Base-by-base conservation (phyloP, 495 filamentous ascomycete genomes). In the Penicillium alfredii region DNA sequence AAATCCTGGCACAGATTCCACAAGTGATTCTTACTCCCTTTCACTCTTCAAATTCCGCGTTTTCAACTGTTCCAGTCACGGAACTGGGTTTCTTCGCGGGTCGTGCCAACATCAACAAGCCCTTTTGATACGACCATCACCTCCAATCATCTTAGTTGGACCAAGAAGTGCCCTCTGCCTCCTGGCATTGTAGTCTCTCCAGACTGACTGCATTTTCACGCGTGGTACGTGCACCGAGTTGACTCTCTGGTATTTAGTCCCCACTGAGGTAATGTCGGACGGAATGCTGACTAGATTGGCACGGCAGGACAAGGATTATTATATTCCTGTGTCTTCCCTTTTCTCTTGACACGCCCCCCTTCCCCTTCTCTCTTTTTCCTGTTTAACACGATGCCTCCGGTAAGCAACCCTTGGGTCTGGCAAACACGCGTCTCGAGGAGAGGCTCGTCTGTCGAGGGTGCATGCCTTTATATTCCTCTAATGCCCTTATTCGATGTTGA, bases 271-370 rank as follows among this genome's bases (percentile, higher is more conserved):
- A 60, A 56, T 56, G 44, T 54, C 44, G 37, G 26, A 20, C 39
- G 64, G 64, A 70, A 68, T 68, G 64, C 59, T 65, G 55, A 66
- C 55, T 42, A 54, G 55, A 59, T 33, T 21, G 28, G 11, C 46
- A 29, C 9, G 33, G 30, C 31, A 56, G 44, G 41, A 52, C 45
- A 14, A 46, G 44, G 44, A 49, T 42, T 40, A 49, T 50, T 60
- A 57, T 46, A 53, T 49, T 49, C 29, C 55, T 55, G 51, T 55
- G 52, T 38, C 47, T 47, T 47, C 47, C 47, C 33, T 40, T 21
- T 45, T 45, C 39, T 49, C 56, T 40, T 47, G 41, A 49, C 54
- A 49, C 56, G 54, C 50, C 49, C 39, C 35, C 40, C 47, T 47
- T 38, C 25, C 40, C 35, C 46, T 42, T 58, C 39, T 36, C 17